Evolutionary conservation across 176 grass and related monocot genomes (phyloP).

Genomic region (Bromus sterilis): DNA sequence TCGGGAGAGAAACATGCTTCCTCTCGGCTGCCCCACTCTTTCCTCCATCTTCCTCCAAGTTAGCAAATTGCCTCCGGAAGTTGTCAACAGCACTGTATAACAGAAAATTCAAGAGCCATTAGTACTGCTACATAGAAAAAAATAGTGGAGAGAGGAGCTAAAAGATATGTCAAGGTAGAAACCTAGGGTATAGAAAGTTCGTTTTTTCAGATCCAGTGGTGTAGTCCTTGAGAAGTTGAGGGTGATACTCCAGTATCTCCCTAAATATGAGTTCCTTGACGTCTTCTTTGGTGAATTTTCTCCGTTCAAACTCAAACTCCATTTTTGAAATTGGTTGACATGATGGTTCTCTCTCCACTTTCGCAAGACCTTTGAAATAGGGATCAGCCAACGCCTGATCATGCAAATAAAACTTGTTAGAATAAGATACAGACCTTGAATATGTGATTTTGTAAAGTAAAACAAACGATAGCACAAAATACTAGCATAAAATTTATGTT

Average conservation of each 20-base stretch:
- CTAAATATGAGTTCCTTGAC: conserved; percentile 88
- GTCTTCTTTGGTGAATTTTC: conserved; percentile 82
- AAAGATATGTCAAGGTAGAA: neutral
- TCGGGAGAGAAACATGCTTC: conserved; percentile 97
- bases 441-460: neutral
- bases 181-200: conserved; percentile 90
- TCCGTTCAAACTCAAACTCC: conserved; percentile 96
- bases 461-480: neutral
- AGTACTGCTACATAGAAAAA: neutral
- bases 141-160: neutral
- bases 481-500: conserved; percentile 5
- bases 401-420: conserved; percentile 20
- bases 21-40: conserved; percentile 49
- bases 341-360: conserved; percentile 82
- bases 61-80: conserved; percentile 90
- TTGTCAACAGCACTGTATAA: conserved; percentile 82
- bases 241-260: conserved; percentile 95
- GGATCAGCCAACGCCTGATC: conserved; percentile 74
- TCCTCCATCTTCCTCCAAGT: conserved; percentile 86
- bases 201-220: conserved; percentile 48
- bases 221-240: conserved; percentile 74
- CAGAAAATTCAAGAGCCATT: neutral
- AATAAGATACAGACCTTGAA: neutral
- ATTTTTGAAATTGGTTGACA: conserved; percentile 83
- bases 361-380: conserved; percentile 84